Percentiles rank a stretch among this genome's conserved stretches.
phyloP scores from a whole-genome alignment of 257 asterid genomes.

The Capsicum pubescens region DNA sequence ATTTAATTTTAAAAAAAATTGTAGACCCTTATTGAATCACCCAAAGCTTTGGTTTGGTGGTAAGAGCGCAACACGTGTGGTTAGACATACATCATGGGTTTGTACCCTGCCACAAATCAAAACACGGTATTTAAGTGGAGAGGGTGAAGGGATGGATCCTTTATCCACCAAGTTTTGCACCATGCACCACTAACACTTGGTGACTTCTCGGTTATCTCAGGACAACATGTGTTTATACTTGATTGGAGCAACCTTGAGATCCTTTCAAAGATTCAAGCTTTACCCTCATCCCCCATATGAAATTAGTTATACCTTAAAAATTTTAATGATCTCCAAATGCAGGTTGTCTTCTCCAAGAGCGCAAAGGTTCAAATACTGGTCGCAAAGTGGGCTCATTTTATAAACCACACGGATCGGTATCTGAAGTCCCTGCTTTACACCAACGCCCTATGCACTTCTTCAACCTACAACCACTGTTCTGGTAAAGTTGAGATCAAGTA shows the following conservation, averaged over 20 bases:
- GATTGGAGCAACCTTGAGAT: not conserved
- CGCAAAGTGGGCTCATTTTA: constrained; percentile 77
- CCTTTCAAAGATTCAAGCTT: constrained; percentile 8
- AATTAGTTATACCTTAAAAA: not conserved
- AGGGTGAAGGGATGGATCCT: not conserved
- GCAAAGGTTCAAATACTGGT: constrained; percentile 73
- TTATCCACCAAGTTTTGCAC: not conserved
- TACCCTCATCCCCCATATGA: constrained; percentile 1
- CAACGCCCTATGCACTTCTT: constrained; percentile 71
- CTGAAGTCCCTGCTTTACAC: constrained; percentile 76
- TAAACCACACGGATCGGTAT: constrained; percentile 66
- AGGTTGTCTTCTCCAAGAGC: constrained; percentile 76
- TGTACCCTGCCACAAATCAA: not conserved
- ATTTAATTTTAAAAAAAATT: not conserved
- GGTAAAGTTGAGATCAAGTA: constrained; percentile 84
- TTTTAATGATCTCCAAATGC: not conserved
- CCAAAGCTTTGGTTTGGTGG: not conserved
- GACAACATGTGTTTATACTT: constrained; percentile 1
- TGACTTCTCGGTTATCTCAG: not conserved
- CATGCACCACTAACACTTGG: not conserved
- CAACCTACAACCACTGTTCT: constrained; percentile 60
- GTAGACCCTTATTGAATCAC: not conserved
- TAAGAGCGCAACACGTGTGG: not conserved
- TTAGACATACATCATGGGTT: not conserved
- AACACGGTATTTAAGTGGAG: not conserved